Percentiles rank a stretch among this genome's conserved stretches.
Evolutionary conservation across 2,329 filamentous ascomycete species (phyloP).

Genomic region (Alternaria atra): DNA sequence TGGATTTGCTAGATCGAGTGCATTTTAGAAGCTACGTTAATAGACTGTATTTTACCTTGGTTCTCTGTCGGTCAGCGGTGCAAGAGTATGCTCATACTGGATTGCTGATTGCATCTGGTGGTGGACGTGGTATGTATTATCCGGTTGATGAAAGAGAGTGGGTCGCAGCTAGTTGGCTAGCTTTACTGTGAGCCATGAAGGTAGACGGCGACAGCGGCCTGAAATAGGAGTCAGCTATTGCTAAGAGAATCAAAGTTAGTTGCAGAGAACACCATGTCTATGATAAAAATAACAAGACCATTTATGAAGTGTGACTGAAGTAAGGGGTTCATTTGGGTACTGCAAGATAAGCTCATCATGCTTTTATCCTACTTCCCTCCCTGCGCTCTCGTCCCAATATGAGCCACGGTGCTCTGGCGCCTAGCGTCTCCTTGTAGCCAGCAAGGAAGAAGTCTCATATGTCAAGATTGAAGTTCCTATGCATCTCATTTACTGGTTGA

Average conservation of each 20-base stretch:
- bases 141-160: background rate
- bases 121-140: background rate
- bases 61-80: background rate
- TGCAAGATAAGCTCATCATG: slow-evolving; percentile 6
- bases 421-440: background rate
- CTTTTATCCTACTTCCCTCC: background rate
- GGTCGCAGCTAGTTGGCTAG: background rate
- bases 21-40: background rate
- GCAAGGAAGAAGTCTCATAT: background rate
- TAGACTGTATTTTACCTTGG: background rate
- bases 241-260: background rate
- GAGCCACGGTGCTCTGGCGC: background rate
- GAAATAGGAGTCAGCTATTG: background rate
- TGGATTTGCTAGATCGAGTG: background rate
- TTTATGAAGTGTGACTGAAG: background rate
- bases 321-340: background rate
- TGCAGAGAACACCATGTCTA: background rate
- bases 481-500: background rate
- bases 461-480: background rate
- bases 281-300: rapidly evolving
- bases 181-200: background rate
- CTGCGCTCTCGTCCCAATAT: background rate
- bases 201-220: background rate
- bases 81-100: background rate
- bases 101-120: background rate